phyloP scores from a whole-genome alignment of 31 red algal species.

The Odonthalia washingtoniensis region DNA sequence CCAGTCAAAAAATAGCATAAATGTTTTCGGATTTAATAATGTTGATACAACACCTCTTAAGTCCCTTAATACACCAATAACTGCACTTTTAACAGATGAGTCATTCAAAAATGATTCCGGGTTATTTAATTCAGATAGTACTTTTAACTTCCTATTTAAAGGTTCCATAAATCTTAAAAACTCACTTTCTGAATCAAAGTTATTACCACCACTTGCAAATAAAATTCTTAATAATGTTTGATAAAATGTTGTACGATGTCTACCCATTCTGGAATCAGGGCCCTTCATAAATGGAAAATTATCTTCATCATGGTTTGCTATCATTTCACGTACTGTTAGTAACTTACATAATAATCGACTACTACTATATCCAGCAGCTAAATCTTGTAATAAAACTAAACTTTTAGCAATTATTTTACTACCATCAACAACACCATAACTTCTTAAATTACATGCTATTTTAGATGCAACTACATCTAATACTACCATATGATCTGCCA shows the following conservation, averaged over 20 bases:
- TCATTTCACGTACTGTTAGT: conserved; percentile 80
- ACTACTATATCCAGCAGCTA: conserved; percentile 87
- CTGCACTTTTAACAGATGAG: conserved; percentile 51
- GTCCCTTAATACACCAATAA: conserved; percentile 84
- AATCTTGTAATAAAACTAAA: conserved; percentile 75
- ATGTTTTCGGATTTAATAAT: conserved; percentile 71
- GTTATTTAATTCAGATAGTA: conserved; percentile 58
- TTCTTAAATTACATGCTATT: conserved; percentile 82
- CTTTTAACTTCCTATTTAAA: conserved; percentile 61
- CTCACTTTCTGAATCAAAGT: conserved; percentile 73
- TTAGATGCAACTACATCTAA: conserved; percentile 90
- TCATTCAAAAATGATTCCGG: conserved; percentile 74
- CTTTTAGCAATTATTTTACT: conserved; percentile 77
- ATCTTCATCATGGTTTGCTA: conserved; percentile 82
- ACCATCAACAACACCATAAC: conserved; percentile 80
- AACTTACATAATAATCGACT: conserved; percentile 79
- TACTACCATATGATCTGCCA: conserved; percentile 89
- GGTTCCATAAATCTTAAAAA: conserved; percentile 89
- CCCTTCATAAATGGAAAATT: conserved; percentile 92
- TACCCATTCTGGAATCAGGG: conserved; percentile 81
- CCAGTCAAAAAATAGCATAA: conserved; percentile 82
- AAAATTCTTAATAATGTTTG: conserved; percentile 74
- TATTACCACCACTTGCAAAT: conserved; percentile 65
- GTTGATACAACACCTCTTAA: conserved; percentile 74
- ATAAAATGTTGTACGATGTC: conserved; percentile 88